Conservation (phyloP, 306 rosid genomes). For the Acacia confusa region DNA sequence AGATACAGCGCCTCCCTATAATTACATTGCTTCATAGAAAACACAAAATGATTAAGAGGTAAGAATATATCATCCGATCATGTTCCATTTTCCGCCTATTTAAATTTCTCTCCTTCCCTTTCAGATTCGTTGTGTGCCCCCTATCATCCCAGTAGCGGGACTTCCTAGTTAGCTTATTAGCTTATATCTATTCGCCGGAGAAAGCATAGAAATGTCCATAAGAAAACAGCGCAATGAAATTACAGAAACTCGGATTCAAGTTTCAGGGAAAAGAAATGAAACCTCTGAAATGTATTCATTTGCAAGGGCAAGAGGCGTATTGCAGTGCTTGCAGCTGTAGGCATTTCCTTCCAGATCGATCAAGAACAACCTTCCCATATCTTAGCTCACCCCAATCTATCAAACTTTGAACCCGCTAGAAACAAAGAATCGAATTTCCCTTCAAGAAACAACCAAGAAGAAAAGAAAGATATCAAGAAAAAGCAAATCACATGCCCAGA, state of each 20-base stretch:
- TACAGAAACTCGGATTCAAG: not conserved
- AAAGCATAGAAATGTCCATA: not conserved
- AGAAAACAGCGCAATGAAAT: slow-evolving; percentile 3
- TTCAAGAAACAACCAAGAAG: slow-evolving; percentile 18
- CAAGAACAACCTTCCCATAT: slow-evolving; percentile 70
- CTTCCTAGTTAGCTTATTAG: no score
- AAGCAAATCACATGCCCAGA: not conserved
- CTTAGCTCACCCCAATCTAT: slow-evolving; percentile 32
- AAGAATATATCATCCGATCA: not conserved
- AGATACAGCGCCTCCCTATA: not conserved
- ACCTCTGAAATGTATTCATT: slow-evolving; percentile 67
- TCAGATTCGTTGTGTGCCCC: no score
- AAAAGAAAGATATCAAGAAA: no score
- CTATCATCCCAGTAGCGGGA: no score
- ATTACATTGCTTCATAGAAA: slow-evolving; percentile 8
- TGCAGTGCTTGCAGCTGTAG: slow-evolving; percentile 73
- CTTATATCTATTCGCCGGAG: not conserved
- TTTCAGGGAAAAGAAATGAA: not conserved
- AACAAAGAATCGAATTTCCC: slow-evolving; percentile 23
- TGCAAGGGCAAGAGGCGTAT: slow-evolving; percentile 58
- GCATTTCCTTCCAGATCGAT: slow-evolving; percentile 58
- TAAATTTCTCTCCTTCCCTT: not conserved
- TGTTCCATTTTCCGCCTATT: not conserved
- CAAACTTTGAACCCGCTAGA: slow-evolving; percentile 13
- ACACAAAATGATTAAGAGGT: not conserved